Evolutionary conservation across 2,329 filamentous ascomycete genomes (phyloP).

Genomic region (Stemphylium vesicarium): DNA sequence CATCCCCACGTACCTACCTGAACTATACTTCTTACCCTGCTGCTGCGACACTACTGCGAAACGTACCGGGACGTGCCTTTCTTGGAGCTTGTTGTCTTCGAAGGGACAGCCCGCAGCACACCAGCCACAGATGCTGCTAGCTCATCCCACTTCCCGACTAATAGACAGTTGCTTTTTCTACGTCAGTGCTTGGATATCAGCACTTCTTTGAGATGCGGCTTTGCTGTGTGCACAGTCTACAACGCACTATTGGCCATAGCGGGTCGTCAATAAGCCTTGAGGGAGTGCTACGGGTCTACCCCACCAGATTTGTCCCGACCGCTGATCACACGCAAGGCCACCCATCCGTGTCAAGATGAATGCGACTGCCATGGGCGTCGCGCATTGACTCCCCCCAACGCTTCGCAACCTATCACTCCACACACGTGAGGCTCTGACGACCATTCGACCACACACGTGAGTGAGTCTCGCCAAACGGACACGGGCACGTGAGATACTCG

Average conservation of each 20-base stretch:
- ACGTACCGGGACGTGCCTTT: neutral
- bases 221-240: conserved; percentile 8
- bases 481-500: conserved; percentile 5
- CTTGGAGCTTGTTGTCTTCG: neutral
- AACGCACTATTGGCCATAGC: conserved; percentile 17
- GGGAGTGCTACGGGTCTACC: conserved; percentile 1
- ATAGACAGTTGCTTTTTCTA: conserved; percentile 2
- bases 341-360: conserved; percentile 3
- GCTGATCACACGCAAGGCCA: conserved; percentile 16
- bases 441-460: conserved; percentile 30
- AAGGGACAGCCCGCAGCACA: neutral
- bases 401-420: conserved; percentile 16
- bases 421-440: conserved; percentile 18
- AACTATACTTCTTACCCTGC: too few relatives aligned
- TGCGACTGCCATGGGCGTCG: conserved; percentile 10
- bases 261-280: neutral
- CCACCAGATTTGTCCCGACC: conserved; percentile 5
- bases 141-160: conserved; percentile 5
- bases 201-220: neutral
- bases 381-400: conserved; percentile 1
- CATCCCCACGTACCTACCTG: neutral
- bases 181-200: neutral
- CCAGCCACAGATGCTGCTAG: neutral
- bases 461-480: conserved; percentile 7
- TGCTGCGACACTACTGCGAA: too few relatives aligned